Evolutionary conservation across 1,284 basidiomycete species (phyloP), one percentile per base, ranked within the genome.

Genomic region (Golubevia pallescens): DNA sequence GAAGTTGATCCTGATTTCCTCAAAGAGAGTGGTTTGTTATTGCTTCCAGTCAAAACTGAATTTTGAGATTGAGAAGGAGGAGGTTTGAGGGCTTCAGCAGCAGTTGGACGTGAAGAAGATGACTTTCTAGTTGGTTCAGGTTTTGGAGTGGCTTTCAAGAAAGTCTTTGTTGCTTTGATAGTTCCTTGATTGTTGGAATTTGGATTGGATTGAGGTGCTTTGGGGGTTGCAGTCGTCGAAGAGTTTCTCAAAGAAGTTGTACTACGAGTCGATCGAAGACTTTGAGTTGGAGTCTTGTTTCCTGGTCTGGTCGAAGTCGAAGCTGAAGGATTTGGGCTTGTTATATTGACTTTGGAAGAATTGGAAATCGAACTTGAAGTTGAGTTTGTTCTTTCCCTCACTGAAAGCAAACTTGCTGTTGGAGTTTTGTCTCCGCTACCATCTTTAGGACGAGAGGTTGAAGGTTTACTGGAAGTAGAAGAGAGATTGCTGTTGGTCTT

Each of bases 101-200:
- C 42, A 10, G 42, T 34, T 1, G 64, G 32, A 32, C 42, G 69
- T 38, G 23, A 56, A 69, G 24, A 55, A 48, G 2, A 66, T 63
- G 0, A 64, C 64, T 21, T 67, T 59, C 4, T 66, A 66, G 32
- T 67, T 54, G 0, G 70, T 65, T 13, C 69, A 2, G 74, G 74
- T n/a, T 65, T 66, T 1, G 74, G 74, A 1, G 71, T 75, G 0
- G 74, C 71, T 14, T 69, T 67, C 2, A 75, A 52, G 61, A 69
- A 75, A 19, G 65, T 65, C 13, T 66, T 65, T 10, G 71, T 74
- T 23, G 64, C 48, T 16, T 61, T 34, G 13, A 69, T 65, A 5
- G 61, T 54, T n/a, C n/a, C n/a, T n/a, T n/a, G n/a, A n/a, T n/a
- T n/a, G n/a, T n/a, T n/a, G n/a, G n/a, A n/a, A 16, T 56, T 56